Evolutionary conservation across 495 filamentous ascomycete species (phyloP), one percentile per base, ranked within the genome.

Genomic region (Aspergillus ostianus): DNA sequence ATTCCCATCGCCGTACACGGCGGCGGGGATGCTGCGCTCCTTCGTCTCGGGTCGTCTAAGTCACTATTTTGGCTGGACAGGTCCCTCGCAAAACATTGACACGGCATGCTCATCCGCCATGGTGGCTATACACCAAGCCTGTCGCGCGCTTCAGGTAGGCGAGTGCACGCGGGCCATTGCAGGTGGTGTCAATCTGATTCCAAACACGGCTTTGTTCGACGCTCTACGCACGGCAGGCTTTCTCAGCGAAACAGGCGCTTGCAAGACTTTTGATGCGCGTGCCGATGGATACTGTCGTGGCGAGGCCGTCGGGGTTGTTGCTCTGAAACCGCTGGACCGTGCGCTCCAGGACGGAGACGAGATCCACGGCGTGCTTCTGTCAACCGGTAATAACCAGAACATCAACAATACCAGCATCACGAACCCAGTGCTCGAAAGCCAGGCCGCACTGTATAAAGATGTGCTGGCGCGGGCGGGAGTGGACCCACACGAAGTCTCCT

Each of bases 221-320:
- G 64, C 70, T 54, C 55, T 71, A 0, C 55, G 17, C 26, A 62
- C 52, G 0, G 71, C 67, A 0, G 66, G 61, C 0, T 73, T 76
- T 45, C 48, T 70, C 2, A 70, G 56, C 45, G 58, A 65, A 0
- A 73, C 67, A 0, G 73, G 74, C 0, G 13, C 55, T 0, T 90
- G 87, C 64, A 87, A 87, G 36, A 77, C 87, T 0, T 90, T 89
- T 59, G 86, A 89, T 64, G 77, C 81, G 51, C 73, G 73, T 26
- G 86, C 86, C 8, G 81, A 87, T 63, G 88, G 88, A 0, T 91
- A 90, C 67, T 88, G 85, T 66, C 80, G 88, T 50, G 83, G 79
- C 2, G 88, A 91, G 54, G 82, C 78, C 20, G 82, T 77, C 19
- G 88, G 81, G 0, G 78, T 84, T 6, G 77, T 91, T 18, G 70